A percentile compares a stretch with the other conserved stretches of the same genome.
Conservation (phyloP, 2,329 filamentous ascomycete species). For the Westerdykella aurantiaca region DNA sequence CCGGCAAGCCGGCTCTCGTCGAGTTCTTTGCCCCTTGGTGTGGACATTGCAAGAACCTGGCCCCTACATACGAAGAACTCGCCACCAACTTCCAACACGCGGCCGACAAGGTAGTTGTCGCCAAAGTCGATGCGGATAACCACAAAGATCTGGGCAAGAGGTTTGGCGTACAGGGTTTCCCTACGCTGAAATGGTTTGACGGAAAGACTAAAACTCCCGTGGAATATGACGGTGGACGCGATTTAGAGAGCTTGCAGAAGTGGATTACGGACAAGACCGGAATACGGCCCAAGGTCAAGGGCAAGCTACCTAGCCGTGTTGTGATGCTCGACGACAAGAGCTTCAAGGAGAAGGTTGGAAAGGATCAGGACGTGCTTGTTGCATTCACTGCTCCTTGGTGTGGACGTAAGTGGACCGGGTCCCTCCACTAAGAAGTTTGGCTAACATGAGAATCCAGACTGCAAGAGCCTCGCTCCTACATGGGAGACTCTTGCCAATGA, state of each 20-base stretch:
- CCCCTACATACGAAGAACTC: conserved; percentile 90
- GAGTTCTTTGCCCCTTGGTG: conserved; percentile 99
- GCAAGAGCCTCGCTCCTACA: conserved; percentile 84
- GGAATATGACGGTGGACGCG: conserved; percentile 82
- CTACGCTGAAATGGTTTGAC: conserved; percentile 96
- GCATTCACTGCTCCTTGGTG: conserved; percentile 99
- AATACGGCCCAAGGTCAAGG: conserved; percentile 70
- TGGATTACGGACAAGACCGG: conserved; percentile 88
- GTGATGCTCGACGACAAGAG: conserved; percentile 72
- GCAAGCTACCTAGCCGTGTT: conserved; percentile 66
- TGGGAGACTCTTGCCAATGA: conserved; percentile 85
- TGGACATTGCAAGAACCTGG: conserved; percentile 97
- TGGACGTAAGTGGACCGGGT: conserved; percentile 66
- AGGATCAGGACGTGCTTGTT: conserved; percentile 84
- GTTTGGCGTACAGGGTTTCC: conserved; percentile 90
- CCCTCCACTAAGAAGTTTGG: background rate
- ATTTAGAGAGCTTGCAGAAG: conserved; percentile 73
- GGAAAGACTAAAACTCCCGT: conserved; percentile 80
- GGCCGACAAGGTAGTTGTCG: conserved; percentile 74
- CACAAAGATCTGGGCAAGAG: conserved; percentile 78
- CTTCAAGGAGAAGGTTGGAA: conserved; percentile 72
- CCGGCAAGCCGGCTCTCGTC: conserved; percentile 89
- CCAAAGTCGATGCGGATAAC: conserved; percentile 91
- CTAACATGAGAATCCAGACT: conserved; percentile 57
- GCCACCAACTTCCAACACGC: conserved; percentile 66